Base-by-base conservation (phyloP, 202 grass and related monocot genomes). In the Thinopyrum obtusiflorum region DNA sequence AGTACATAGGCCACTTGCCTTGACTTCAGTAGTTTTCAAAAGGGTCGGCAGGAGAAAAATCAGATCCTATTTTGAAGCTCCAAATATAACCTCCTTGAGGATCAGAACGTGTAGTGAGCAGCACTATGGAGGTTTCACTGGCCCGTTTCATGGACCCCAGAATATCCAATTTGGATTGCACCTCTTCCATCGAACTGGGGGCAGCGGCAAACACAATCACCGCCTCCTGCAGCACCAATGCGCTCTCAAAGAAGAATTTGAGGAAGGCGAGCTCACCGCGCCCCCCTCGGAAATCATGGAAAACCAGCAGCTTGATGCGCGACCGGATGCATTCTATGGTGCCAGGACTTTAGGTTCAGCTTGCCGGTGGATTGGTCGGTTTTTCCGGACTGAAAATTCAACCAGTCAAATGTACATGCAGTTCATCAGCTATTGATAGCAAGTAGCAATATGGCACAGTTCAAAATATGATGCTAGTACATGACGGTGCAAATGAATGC, bases 211-310 rank as follows among this genome's bases (percentile, higher is more conserved):
- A 72, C n/a, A 42, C 17, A 42, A 72, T 42, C 68, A 14, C 68
- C n/a, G 23, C 68, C 68, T 72, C 68, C 68, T 72, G 18, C 36
- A 72, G n/a, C 68, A 44, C 21, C 68, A 72, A 42, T 3, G 80
- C 46, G 33, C 12, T 82, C 42, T 68, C 62, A 5, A 68, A 4
- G 44, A 85, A 67, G 47, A 85, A 79, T 24, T 70, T 86, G 65
- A 70, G 65, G 76, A 86, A 61, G 2, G 64, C 1, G 40, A 86
- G 24, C 33, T 81, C 62, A 10, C 40, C 66, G 9, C 40, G 40
- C 2, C 6, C 42, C 5, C 78, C 78, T 23, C 5, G 18, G 42
- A 81, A 81, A 44, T 33, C 33, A 70, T 15, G 11, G 13, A 85
- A 46, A 7, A 51, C 3, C 7, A 81, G 11, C 17, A n/a, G 4